Evolutionary conservation across 306 rosid species (phyloP).

Genomic region (Prunus kanzakura): DNA sequence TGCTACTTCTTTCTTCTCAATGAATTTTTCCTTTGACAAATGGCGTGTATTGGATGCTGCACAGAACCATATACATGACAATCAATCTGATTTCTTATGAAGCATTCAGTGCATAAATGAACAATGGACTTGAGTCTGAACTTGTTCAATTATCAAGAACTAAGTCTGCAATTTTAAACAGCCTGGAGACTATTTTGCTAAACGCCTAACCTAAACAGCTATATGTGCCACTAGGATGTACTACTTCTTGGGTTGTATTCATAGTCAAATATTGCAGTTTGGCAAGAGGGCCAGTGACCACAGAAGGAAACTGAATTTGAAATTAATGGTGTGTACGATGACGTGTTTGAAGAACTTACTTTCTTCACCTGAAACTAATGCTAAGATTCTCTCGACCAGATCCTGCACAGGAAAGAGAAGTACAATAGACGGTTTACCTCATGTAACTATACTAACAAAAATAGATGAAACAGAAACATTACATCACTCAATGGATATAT

Average conservation of each 20-base stretch:
- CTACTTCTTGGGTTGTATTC: conserved; percentile 1
- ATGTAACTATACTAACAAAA: background rate
- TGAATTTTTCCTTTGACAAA: conserved; percentile 7
- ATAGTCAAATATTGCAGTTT: conserved; percentile 1
- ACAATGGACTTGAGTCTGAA: background rate
- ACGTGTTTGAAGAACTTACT: conserved; percentile 41
- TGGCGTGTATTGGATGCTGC: conserved; percentile 7
- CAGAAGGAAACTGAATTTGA: background rate
- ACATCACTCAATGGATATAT: background rate
- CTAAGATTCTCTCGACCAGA: conserved; percentile 73
- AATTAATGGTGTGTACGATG: background rate
- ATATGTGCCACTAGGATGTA: background rate
- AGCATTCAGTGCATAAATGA: background rate
- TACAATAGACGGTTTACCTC: conserved; percentile 5
- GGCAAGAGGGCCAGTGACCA: background rate
- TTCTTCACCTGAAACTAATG: conserved; percentile 69
- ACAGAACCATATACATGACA: background rate
- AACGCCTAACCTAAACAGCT: background rate
- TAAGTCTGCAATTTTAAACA: background rate
- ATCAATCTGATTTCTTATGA: background rate
- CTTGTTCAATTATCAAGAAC: background rate
- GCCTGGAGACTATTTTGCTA: background rate
- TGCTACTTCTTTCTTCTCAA: conserved; percentile 12
- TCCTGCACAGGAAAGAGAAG: conserved; percentile 56
- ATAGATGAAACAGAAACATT: background rate